These are phyloP conservation scores for Heliamphora pulchella DNA, from an alignment of 179 eudicot species.

Conservation along the genomic window DNA sequence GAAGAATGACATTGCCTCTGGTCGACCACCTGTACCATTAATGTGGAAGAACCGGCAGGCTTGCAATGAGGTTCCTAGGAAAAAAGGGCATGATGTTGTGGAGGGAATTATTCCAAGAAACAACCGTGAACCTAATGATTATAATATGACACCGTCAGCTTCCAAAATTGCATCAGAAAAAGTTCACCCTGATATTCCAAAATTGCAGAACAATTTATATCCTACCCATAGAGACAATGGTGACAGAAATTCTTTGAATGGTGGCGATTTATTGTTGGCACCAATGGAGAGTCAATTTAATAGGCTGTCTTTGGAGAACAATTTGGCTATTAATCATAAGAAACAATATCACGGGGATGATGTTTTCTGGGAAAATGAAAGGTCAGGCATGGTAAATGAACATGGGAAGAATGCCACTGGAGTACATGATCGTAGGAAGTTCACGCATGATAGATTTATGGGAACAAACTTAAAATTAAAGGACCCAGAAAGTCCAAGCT, in stretches of 20 bases:
- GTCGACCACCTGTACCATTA: constrained; percentile 71
- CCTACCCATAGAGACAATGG: constrained; percentile 19
- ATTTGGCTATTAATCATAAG: constrained; percentile 17
- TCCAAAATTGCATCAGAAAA: constrained; percentile 39
- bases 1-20: constrained; percentile 45
- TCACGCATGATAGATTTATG: constrained; percentile 30
- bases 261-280: constrained; percentile 19
- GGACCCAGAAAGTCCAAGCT: constrained; percentile 35
- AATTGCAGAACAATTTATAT: constrained; percentile 24
- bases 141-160: constrained; percentile 37
- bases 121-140: constrained; percentile 32
- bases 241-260: constrained; percentile 24
- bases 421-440: constrained; percentile 27
- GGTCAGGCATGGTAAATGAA: constrained; percentile 25
- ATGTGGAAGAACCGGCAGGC: constrained; percentile 76
- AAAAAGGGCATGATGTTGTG: constrained; percentile 43
- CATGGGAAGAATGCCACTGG: constrained; percentile 20
- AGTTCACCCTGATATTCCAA: constrained; percentile 25
- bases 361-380: constrained; percentile 13
- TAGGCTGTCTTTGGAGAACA: constrained; percentile 22
- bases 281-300: constrained; percentile 23
- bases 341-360: constrained; percentile 25
- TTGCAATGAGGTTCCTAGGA: constrained; percentile 59
- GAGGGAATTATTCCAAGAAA: constrained; percentile 38
- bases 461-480: constrained; percentile 37